Percentiles rank a stretch among this genome's conserved stretches.
phyloP scores from a whole-genome alignment of 352 stramenopile species.

The Phytopythium aichiense region DNA sequence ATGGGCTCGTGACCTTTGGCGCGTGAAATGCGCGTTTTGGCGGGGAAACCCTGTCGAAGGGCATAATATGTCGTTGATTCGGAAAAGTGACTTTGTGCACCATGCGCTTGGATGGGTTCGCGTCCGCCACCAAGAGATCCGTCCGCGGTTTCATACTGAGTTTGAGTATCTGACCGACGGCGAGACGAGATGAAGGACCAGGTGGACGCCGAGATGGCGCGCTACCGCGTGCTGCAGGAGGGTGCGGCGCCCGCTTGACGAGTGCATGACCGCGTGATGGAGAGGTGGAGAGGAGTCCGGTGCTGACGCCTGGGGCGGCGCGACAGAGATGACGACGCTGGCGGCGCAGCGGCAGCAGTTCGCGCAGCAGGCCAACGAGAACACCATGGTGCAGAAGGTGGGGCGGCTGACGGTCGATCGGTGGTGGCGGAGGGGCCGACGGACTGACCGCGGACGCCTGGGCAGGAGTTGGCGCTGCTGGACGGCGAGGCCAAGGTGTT shows the following conservation, averaged over 20 bases:
- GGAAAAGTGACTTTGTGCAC: not conserved
- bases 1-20: conserved; percentile 54
- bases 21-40: conserved; percentile 5
- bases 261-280: not conserved
- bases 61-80: not conserved
- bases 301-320: not conserved
- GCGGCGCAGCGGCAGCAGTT: conserved; percentile 87
- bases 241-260: conserved; percentile 26
- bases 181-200: conserved; percentile 48
- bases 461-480: conserved; percentile 80
- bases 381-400: conserved; percentile 94
- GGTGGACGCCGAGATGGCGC: conserved; percentile 86
- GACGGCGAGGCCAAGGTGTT: conserved; percentile 89
- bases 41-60: not conserved
- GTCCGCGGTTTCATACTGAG: not conserved
- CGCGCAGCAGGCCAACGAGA: conserved; percentile 93
- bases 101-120: not conserved
- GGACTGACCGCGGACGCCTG: not conserved
- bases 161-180: not conserved
- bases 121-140: not conserved
- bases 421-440: not conserved
- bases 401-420: not conserved
- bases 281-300: not conserved
- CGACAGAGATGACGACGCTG: conserved; percentile 74
- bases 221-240: conserved; percentile 91